Evolutionary conservation across 768 basidiomycete genomes (phyloP).

Genomic region (Peribolospora baueri): DNA sequence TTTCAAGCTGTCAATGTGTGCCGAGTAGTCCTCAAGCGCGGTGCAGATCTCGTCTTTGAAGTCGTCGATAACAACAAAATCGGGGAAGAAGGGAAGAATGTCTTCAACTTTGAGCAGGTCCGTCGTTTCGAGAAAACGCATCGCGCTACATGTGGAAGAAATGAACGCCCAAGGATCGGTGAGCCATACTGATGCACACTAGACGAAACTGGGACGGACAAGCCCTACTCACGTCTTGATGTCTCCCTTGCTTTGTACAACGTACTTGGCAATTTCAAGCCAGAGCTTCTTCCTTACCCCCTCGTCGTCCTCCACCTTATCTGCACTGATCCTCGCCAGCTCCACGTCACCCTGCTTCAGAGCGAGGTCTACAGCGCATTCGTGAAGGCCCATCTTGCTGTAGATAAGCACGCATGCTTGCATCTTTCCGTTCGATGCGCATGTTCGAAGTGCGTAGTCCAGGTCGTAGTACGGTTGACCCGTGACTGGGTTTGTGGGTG

Average conservation of each 20-base stretch:
- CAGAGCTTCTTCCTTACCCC: constrained; percentile 75
- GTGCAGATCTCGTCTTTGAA: constrained; percentile 97
- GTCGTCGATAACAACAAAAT: constrained; percentile 96
- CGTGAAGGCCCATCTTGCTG: constrained; percentile 89
- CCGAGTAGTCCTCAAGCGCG: constrained; percentile 78
- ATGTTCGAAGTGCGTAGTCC: constrained; percentile 82
- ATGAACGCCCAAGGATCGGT: neutral
- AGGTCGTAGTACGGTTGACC: constrained; percentile 82
- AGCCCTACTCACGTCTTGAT: constrained; percentile 63
- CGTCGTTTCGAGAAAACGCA: constrained; percentile 86
- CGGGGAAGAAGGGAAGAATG: constrained; percentile 96
- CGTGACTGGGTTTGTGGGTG: constrained; percentile 58
- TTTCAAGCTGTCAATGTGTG: constrained; percentile 70
- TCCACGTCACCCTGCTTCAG: constrained; percentile 85
- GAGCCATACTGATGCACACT: neutral
- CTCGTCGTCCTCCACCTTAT: constrained; percentile 63
- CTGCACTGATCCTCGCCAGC: constrained; percentile 79
- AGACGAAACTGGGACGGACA: neutral
- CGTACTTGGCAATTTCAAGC: constrained; percentile 96
- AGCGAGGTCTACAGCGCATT: constrained; percentile 85
- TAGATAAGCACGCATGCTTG: constrained; percentile 91
- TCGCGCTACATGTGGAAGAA: constrained; percentile 38
- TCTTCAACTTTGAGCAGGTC: constrained; percentile 93
- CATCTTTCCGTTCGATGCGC: constrained; percentile 53
- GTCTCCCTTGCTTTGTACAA: constrained; percentile 92